A percentile compares a stretch with the other conserved stretches of the same genome.
These are phyloP conservation scores for Bipolaris oryzae DNA, from an alignment of 2,329 filamentous ascomycete species.

Conservation along the genomic window DNA sequence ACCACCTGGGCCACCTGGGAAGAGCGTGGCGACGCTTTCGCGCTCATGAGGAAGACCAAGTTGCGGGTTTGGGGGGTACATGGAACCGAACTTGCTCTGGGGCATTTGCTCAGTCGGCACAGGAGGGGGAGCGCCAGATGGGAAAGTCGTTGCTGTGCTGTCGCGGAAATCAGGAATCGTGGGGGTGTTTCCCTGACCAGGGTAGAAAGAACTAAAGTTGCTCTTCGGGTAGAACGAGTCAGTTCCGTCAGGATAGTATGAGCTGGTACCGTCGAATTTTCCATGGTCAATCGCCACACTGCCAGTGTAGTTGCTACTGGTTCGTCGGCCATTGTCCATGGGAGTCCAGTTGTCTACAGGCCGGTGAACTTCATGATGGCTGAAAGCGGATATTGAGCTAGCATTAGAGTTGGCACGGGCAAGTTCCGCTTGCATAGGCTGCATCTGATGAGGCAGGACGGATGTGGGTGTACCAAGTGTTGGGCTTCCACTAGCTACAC, in stretches of 20 bases:
- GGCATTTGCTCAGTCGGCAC: slow-evolving; percentile 24
- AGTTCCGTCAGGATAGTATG: slow-evolving; percentile 44
- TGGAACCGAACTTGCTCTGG: slow-evolving; percentile 35
- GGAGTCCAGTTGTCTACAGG: slow-evolving; percentile 48
- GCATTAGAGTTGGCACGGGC: slow-evolving; percentile 46
- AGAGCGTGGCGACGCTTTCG: slow-evolving; percentile 56
- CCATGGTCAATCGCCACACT: slow-evolving; percentile 51
- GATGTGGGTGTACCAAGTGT: slow-evolving; percentile 66
- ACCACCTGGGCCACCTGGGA: slow-evolving; percentile 36
- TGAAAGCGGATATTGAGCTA: slow-evolving; percentile 42
- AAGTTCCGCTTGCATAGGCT: slow-evolving; percentile 49
- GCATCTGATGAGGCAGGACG: slow-evolving; percentile 43
- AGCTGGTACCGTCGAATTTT: slow-evolving; percentile 62
- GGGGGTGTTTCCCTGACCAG: slow-evolving; percentile 51
- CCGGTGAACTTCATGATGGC: slow-evolving; percentile 33
- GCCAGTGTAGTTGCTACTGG: slow-evolving; percentile 54
- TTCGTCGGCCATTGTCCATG: slow-evolving; percentile 42
- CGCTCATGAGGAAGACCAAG: slow-evolving; percentile 48
- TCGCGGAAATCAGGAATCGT: slow-evolving; percentile 68
- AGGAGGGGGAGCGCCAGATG: slow-evolving; percentile 23
- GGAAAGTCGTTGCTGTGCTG: slow-evolving; percentile 54
- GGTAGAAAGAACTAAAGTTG: slow-evolving; percentile 60
- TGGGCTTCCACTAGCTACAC: slow-evolving; percentile 72
- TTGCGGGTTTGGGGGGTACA: slow-evolving; percentile 39
- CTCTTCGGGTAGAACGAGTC: slow-evolving; percentile 53